Base-by-base conservation (phyloP, 2,329 filamentous ascomycete genomes). In the Colletotrichum cordylinicola region DNA sequence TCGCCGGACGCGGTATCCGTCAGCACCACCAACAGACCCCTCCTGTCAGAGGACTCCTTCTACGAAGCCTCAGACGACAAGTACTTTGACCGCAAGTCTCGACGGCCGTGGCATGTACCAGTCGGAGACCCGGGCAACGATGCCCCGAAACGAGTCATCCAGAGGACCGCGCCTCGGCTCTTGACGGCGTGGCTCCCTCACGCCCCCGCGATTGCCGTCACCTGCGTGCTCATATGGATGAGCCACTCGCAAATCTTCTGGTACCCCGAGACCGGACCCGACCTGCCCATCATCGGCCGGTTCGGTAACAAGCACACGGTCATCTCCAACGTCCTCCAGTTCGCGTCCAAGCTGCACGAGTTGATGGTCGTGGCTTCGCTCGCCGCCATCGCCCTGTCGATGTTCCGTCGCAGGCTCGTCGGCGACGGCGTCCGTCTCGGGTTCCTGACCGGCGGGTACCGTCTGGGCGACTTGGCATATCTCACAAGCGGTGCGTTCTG, bases 381-480 rank as follows among this genome's bases (percentile, higher is more conserved):
- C 29, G 70, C 70, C 31, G 60, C 62, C 6, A 67, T 72, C 29
- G 33, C 70, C 16, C 18, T 67, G 16, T 55, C 62, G 2, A 66
- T 61, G 31, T 68, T 56, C 52, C 55, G 37, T 7, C 43, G 70
- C 12, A 37, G 70, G 16, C 37, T 72, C 3, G 43, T 68, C 5
- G 43, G 70, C 0, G 27, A 43, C 12, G 70, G 70, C 8, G 43
- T 72, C 33, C 70, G 60, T 1, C 39, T 66, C 21, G 70, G 70
- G 4, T 67, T 72, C 35, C 48, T 72, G 10, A 72, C 70, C 8
- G 70, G 62, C 31, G 70, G 70, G 33, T 72, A 72, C 31, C 70
- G 70, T 13, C 39, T 72, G 2, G 70, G 70, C 12, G 70, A 72
- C 24, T 6, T 72, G 18, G 55, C 64, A 12, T 72, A 72, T 29